Conservation (phyloP, 2,329 filamentous ascomycete species). For the Xylaria sp. region DNA sequence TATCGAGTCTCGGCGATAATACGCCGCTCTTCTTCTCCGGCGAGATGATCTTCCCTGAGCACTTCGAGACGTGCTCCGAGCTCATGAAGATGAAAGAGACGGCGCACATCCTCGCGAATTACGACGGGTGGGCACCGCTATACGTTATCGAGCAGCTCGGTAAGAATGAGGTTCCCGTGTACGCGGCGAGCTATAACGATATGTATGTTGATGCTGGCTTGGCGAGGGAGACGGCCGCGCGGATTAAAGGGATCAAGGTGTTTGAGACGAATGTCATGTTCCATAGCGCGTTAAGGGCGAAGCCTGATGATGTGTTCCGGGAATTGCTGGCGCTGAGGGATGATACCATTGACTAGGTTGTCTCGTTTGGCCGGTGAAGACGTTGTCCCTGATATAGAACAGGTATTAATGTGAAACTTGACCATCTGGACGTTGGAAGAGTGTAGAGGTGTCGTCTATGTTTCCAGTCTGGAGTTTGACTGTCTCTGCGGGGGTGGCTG, state of each 20-base stretch:
- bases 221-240: constrained; percentile 65
- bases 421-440: constrained; percentile 38
- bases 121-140: constrained; percentile 65
- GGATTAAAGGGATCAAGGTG: constrained; percentile 71
- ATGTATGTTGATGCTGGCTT: constrained; percentile 86
- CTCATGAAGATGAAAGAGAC: constrained; percentile 62
- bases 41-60: constrained; percentile 86
- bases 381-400: constrained; percentile 9
- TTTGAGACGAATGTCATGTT: constrained; percentile 84
- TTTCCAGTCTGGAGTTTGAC: no score
- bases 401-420: constrained; percentile 62
- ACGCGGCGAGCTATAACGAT: constrained; percentile 80
- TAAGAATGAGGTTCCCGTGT: constrained; percentile 77
- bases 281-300: constrained; percentile 73
- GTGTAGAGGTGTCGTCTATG: no score
- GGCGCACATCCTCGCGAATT: constrained; percentile 64
- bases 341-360: constrained; percentile 48
- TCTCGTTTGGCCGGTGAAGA: not conserved
- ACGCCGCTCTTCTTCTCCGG: constrained; percentile 73
- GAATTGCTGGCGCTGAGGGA: constrained; percentile 74
- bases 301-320: constrained; percentile 69
- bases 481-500: no score
- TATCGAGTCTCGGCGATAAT: constrained; percentile 34
- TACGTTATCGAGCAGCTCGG: constrained; percentile 71
- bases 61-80: constrained; percentile 76